Base-by-base conservation (phyloP, 2,329 filamentous ascomycete species). In the Fusarium redolens region DNA sequence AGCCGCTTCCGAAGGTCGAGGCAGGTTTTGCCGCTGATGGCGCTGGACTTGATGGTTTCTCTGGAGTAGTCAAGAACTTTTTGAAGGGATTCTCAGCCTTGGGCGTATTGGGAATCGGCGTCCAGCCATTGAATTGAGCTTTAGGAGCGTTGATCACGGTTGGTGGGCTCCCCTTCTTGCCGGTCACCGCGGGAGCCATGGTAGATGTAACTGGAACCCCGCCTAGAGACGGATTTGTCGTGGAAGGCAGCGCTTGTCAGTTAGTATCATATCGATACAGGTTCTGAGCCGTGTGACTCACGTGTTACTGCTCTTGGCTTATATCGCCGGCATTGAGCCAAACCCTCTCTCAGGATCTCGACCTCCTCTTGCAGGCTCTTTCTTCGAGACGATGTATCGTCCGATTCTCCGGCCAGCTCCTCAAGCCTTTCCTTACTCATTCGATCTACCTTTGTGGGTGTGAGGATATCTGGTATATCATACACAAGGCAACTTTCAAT, bases 401-500 rank as follows among this genome's bases (percentile, higher is more conserved):
- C 28, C 1, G 72, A 69, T 20, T 74, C 72, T 4, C 56, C 61
- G 1, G 72, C 68, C 15, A 74, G 31, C 25, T 73, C 61, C 5
- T 71, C n/a, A 1, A 74, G 55, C 11, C 61, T 61, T 17, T 69
- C 65, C 9, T 30, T 40, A 13, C 51, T 54, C 51, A 54, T 54
- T 15, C 25, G 35, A 40, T 54, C 35, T 4, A 54, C 51, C 15
- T 13, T n/a, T 8, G 35, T 40, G 2, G 51, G 51, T 9, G 51
- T 40, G 4, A 54, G 51, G 14, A 54, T 54, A 17, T 54, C 35
- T 18, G 51, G 51, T 40, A 54, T 54, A 28, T 38, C 33, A 38
- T 30, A 54, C 18, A 54, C 51, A 12, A 89, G 81, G 48, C 85
- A 87, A 37, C 84, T 84, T 70, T 88, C 86, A 1, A 86, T 79